Conservation (phyloP, 805 yeast genomes). For the Starmerella cellae region DNA sequence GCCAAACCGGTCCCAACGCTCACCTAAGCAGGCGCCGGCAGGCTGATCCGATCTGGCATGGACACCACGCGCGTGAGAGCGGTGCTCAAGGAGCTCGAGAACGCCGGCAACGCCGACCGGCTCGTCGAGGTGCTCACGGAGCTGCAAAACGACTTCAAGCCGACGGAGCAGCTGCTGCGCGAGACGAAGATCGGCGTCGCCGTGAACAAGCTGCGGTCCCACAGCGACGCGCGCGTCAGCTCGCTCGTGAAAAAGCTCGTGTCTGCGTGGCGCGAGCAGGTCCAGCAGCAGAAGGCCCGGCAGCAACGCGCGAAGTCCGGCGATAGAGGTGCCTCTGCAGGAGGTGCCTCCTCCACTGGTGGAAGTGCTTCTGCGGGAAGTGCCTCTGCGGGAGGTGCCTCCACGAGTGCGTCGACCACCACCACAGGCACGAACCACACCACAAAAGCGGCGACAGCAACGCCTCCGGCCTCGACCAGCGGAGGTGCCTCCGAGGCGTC, state of each 20-base stretch:
- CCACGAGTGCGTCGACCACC: background rate
- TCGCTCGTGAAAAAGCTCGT: conserved; percentile 70
- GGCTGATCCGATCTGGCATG: too few relatives aligned
- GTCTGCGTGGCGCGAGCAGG: conserved; percentile 79
- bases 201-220: conserved; percentile 75
- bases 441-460: background rate
- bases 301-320: conserved; percentile 8
- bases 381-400: background rate
- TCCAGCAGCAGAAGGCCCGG: conserved; percentile 32
- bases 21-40: too few relatives aligned
- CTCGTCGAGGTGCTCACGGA: conserved; percentile 52
- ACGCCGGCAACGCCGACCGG: conserved; percentile 50
- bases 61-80: conserved; percentile 18
- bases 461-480: background rate
- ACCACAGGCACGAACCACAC: background rate
- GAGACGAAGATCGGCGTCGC: conserved; percentile 96
- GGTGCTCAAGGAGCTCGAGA: conserved; percentile 51
- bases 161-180: conserved; percentile 73
- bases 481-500: background rate
- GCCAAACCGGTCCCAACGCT: too few relatives aligned
- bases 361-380: background rate
- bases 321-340: background rate
- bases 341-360: background rate
- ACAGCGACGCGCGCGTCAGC: conserved; percentile 46
- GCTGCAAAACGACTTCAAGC: conserved; percentile 58